Evolutionary conservation across 2,329 filamentous ascomycete species (phyloP).

Genomic region (Torrubiellomyces zombiae): DNA sequence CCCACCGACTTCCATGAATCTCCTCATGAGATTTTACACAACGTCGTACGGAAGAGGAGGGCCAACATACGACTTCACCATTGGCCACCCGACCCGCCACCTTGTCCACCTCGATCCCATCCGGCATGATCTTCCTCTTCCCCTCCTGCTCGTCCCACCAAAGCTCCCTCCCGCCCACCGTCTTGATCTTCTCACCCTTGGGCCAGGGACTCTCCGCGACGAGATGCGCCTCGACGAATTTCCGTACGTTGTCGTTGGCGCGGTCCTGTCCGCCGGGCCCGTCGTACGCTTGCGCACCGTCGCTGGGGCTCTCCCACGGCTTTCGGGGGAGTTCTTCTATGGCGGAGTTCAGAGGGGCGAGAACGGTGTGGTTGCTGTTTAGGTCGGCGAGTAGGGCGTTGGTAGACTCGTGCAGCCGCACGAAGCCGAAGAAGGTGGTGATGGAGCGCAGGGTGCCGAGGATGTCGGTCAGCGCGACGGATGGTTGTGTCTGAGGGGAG

Average conservation of each 20-base stretch:
- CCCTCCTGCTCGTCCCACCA: conserved; percentile 68
- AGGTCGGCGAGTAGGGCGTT: conserved; percentile 51
- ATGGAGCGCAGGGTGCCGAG: conserved; percentile 64
- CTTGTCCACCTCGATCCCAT: conserved; percentile 57
- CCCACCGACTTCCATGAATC: no score
- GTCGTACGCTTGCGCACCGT: conserved; percentile 61
- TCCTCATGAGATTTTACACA: conserved; percentile 1
- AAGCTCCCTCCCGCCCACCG: conserved; percentile 44
- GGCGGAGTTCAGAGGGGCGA: conserved; percentile 73
- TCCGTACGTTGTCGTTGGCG: conserved; percentile 57
- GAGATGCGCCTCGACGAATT: conserved; percentile 78
- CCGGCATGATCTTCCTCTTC: conserved; percentile 60
- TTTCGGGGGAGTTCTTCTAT: conserved; percentile 67
- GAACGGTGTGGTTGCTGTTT: conserved; percentile 58
- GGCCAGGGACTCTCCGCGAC: conserved; percentile 61
- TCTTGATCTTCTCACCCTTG: conserved; percentile 47
- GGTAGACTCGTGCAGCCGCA: conserved; percentile 56
- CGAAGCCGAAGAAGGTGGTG: conserved; percentile 70
- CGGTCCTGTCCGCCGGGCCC: conserved; percentile 59
- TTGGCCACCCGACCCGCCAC: conserved; percentile 67
- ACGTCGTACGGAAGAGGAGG: background rate
- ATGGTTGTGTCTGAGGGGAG: conserved; percentile 14
- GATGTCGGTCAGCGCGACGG: conserved; percentile 66
- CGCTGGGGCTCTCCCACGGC: conserved; percentile 65
- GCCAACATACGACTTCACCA: conserved; percentile 51